A percentile compares a stretch with the other conserved stretches of the same genome.
Conservation (phyloP, 2,329 filamentous ascomycete genomes). For the Nannizziopsis barbatae region DNA sequence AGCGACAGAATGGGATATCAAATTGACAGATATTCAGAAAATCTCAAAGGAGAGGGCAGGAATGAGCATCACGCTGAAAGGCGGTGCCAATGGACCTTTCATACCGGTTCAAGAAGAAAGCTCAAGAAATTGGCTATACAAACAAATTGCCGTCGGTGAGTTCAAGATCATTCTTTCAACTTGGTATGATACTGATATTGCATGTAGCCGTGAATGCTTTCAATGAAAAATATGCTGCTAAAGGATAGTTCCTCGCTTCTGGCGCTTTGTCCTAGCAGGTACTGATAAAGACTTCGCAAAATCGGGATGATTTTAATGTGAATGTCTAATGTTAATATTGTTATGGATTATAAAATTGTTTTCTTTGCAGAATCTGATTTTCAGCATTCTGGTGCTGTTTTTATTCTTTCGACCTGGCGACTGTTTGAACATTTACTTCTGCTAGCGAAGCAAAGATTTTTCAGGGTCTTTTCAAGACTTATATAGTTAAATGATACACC, state of each 20-base stretch:
- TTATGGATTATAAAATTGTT: too few species aligned
- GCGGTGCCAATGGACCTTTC: constrained; percentile 87
- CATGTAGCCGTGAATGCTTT: constrained; percentile 50
- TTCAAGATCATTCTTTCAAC: constrained; percentile 8
- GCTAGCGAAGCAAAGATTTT: too few species aligned
- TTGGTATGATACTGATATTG: neutral
- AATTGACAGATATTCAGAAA: constrained; percentile 89
- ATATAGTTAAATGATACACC: too few species aligned
- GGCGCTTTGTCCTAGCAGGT: neutral
- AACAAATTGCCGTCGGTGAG: constrained; percentile 50
- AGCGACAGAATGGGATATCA: constrained; percentile 89
- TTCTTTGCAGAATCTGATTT: too few species aligned
- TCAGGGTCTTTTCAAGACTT: too few species aligned
- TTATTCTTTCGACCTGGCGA: too few species aligned
- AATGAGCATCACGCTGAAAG: constrained; percentile 75
- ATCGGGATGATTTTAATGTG: neutral
- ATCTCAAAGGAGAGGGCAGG: constrained; percentile 95
- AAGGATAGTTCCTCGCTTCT: constrained; percentile 32
- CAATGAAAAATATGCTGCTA: constrained; percentile 55
- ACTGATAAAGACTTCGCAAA: neutral
- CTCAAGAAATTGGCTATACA: constrained; percentile 54
- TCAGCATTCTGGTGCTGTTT: too few species aligned
- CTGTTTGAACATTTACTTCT: too few species aligned
- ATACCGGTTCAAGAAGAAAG: constrained; percentile 87
- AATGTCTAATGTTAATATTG: too few species aligned